Conservation (phyloP, 257 asterid genomes). For the Thymus mandschuricus region DNA sequence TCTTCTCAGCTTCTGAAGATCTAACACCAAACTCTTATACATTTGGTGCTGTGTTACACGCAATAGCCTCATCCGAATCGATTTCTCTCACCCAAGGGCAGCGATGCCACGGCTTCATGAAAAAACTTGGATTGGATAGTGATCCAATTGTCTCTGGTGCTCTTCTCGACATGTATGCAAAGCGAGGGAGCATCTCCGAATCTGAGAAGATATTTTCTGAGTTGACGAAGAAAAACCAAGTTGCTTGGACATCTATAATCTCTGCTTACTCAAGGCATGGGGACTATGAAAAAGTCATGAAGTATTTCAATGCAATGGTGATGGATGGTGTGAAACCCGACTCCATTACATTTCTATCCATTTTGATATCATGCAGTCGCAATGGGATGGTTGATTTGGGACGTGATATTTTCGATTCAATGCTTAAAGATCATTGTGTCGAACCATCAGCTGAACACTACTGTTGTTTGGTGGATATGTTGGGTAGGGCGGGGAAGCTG, state of each 20-base stretch:
- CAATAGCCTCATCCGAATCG: constrained; percentile 84
- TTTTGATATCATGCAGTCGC: constrained; percentile 79
- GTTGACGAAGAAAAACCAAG: constrained; percentile 53
- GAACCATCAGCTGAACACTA: constrained; percentile 75
- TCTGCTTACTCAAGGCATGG: constrained; percentile 92
- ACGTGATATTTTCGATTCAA: constrained; percentile 58
- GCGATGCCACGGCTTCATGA: constrained; percentile 53
- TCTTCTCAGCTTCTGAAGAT: constrained; percentile 50
- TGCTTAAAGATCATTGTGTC: constrained; percentile 54
- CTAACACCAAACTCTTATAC: constrained; percentile 74
- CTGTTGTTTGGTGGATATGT: constrained; percentile 84
- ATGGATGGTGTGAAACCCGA: constrained; percentile 66
- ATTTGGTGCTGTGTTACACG: constrained; percentile 79
- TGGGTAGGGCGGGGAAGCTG: constrained; percentile 86
- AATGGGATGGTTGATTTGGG: constrained; percentile 79
- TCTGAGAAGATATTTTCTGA: constrained; percentile 66
- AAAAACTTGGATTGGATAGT: constrained; percentile 58
- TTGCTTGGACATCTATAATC: constrained; percentile 88
- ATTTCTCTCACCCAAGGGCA: constrained; percentile 78
- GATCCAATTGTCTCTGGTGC: constrained; percentile 73
- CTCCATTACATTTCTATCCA: constrained; percentile 82
- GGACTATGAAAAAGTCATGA: constrained; percentile 70
- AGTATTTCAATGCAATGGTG: constrained; percentile 64
- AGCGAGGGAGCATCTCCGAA: constrained; percentile 85
- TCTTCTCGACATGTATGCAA: constrained; percentile 94